Percentiles rank a stretch among this genome's conserved stretches.
phyloP scores from a whole-genome alignment of 1,284 basidiomycete species.

The Takashimella koratensis region DNA sequence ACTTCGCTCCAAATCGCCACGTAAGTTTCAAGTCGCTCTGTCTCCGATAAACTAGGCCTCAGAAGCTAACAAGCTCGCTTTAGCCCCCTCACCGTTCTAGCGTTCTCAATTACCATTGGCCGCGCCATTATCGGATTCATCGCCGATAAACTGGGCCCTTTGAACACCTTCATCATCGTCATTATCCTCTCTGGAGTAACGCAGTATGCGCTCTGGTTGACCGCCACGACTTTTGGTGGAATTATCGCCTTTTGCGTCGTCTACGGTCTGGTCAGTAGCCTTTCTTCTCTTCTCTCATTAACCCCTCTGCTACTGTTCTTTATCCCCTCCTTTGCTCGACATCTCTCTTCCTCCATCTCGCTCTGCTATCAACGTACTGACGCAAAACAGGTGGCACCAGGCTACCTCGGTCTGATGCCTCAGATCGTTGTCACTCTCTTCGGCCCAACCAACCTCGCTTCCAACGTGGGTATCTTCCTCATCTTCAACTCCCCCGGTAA shows the following conservation, averaged over 20 bases:
- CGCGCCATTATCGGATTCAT: slow-evolving; percentile 9
- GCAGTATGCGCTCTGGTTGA: slow-evolving; percentile 15
- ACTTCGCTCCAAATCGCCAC: slow-evolving; percentile 16
- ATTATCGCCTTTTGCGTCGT: slow-evolving; percentile 8
- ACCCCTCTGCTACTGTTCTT: background rate
- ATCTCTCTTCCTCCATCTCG: background rate
- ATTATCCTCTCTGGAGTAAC: slow-evolving; percentile 8
- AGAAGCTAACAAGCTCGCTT: background rate
- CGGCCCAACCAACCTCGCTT: slow-evolving; percentile 30
- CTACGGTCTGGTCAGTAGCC: slow-evolving; percentile 8
- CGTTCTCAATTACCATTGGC: slow-evolving; percentile 8
- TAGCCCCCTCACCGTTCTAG: slow-evolving; percentile 7
- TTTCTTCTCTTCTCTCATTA: background rate
- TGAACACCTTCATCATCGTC: slow-evolving; percentile 16
- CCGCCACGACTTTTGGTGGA: slow-evolving; percentile 3
- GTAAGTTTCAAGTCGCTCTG: slow-evolving; percentile 14
- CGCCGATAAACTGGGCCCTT: slow-evolving; percentile 7
- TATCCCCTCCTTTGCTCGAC: background rate
- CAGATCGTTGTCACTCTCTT: slow-evolving; percentile 35
- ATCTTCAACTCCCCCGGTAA: slow-evolving; percentile 12
- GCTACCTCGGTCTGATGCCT: slow-evolving; percentile 31
- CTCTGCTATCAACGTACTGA: background rate
- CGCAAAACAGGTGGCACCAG: slow-evolving; percentile 20
- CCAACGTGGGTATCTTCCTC: slow-evolving; percentile 25
- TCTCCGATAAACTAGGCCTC: background rate